Evolutionary conservation across 805 yeast genomes (phyloP), one percentile per base, ranked within the genome.

Genomic region (Candida endomychidarum): DNA sequence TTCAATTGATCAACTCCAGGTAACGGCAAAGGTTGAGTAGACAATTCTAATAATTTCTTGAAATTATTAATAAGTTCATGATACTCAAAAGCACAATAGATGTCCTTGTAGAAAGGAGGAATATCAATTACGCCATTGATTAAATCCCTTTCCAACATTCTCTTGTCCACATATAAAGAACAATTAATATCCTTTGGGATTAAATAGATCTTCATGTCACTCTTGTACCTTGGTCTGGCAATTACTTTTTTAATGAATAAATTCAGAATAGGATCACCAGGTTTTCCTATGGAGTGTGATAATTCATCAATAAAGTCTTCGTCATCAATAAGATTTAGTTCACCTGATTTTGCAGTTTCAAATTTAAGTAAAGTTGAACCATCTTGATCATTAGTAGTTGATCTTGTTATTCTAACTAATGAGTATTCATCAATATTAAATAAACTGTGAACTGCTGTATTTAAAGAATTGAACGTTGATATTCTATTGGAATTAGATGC

Each of bases 161-260:
- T 59, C 40, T 63, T 64, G 45, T 75, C 77, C 28, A 74, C 65
- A 46, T 77, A 77, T 15, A 77, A 45, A 2, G 72, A 67, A 40
- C 57, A 47, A 39, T 64, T 52, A 5, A 53, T 42, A 11, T 54
- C 50, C 18, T 67, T 58, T 3, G 82, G 81, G 5, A 79, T 58
- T 14, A 80, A 48, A 56, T 74, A 79, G n/a, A 79, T 72, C 52
- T 77, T 75, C 85, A 80, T 80, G 47, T 75, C 77, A 4, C 77
- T 65, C 52, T 80, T 80, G 56, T 80, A 80, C 23, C 85, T 57
- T 9, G 85, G 85, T 48, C 83, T 61, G 10, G 83, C 83, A 23
- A 78, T 72, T 17, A 73, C 64, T 43, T 77, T 77, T 55, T 80
- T 80, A 36, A 80, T 57, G 50, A 75, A 79, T 3, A 72, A 57